Conservation (phyloP, 495 filamentous ascomycete genomes). For the Tetracladium marchalianum region DNA sequence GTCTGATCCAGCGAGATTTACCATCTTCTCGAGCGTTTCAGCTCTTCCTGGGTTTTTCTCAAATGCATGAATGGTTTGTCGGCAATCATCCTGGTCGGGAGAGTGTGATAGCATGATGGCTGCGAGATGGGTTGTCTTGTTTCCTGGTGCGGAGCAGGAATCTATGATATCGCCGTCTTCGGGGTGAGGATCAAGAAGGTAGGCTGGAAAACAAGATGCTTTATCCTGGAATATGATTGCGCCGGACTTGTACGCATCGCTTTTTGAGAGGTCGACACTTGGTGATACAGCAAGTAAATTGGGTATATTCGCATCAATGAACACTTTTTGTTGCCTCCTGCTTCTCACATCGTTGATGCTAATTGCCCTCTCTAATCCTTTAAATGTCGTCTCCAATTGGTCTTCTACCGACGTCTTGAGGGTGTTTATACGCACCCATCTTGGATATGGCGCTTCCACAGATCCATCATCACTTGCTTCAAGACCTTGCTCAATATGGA, state of each 20-base stretch:
- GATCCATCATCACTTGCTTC: constrained; percentile 9
- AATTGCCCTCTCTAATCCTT: constrained; percentile 38
- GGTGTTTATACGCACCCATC: constrained; percentile 86
- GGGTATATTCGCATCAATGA: constrained; percentile 69
- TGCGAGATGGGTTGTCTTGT: constrained; percentile 93
- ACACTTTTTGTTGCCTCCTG: constrained; percentile 25
- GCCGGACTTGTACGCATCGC: constrained; percentile 61
- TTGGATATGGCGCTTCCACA: constrained; percentile 41
- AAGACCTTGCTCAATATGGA: constrained; percentile 35
- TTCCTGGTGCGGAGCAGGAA: constrained; percentile 87
- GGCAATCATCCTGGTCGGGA: constrained; percentile 16
- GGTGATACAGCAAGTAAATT: constrained; percentile 73
- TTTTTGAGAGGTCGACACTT: constrained; percentile 53
- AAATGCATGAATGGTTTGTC: constrained; percentile 50
- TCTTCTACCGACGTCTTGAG: constrained; percentile 58
- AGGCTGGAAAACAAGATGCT: constrained; percentile 91
- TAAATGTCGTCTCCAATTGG: constrained; percentile 61
- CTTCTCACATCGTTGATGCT: constrained; percentile 34
- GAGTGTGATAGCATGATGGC: constrained; percentile 45
- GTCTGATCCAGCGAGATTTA: constrained; percentile 61
- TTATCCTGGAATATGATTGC: constrained; percentile 89
- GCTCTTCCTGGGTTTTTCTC: constrained; percentile 60
- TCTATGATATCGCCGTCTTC: constrained; percentile 70
- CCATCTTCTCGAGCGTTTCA: constrained; percentile 71
- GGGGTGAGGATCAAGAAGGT: constrained; percentile 54